Base-by-base conservation (phyloP, 768 basidiomycete species). In the Leccinum aurantiacum region DNA sequence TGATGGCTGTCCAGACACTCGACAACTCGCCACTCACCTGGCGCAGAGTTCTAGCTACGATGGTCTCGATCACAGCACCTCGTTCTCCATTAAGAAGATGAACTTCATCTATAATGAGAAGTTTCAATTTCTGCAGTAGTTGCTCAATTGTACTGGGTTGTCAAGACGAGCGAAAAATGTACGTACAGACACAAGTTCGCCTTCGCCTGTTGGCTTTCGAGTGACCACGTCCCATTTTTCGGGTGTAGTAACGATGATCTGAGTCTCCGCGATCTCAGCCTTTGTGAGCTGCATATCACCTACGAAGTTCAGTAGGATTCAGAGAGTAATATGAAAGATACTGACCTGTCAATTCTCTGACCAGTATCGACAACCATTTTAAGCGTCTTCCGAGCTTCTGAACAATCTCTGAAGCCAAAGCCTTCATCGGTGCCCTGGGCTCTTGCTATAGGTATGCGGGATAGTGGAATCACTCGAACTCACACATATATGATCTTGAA, bases 191-290 rank as follows among this genome's bases (percentile, higher is more conserved):
- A 92, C 92, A n/a, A 98, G 78, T 71, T 98, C 95, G 13, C 95
- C 96, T 76, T 98, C 97, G 8, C 95, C 95, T 1, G 91, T 94
- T 1, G 96, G 94, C 71, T 97, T 98, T 62, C 97, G 80, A 9
- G 97, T 99, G 3, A 99, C 97, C 0, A 99, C 97, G 65, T 98
- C 97, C 97, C 97, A 99, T 74, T 99, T 99, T 73, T 99, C 97
- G 0, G 97, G 97, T 1, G 97, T 99, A 2, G 97, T 99, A 7
- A 99, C 95, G 60, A 99, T 98, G 49, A 99, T 89, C 70, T 98
- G 96, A 10, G 97, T 98, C 73, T 90, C 87, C 1, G 90, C 89
- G 60, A 99, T 95, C 76, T 98, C 96, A 38, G 86, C 82, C 73
- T 91, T 90, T 15, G 97, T 93, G 72, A 99, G 76, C 73, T 98